These are phyloP conservation scores for Candida odintsovae DNA, from an alignment of 805 yeast species.

Conservation along the genomic window DNA sequence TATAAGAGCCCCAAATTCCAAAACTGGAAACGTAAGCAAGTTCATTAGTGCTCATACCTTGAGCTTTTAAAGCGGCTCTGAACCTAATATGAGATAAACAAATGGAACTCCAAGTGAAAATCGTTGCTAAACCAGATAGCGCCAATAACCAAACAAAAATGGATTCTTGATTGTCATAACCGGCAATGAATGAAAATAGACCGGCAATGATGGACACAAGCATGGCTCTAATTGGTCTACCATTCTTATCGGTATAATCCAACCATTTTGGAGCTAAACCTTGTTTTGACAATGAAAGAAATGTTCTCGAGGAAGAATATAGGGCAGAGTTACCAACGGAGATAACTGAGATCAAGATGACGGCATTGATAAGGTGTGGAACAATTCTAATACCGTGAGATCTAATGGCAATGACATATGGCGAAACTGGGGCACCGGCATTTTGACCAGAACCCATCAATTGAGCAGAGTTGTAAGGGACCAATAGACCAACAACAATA, in stretches of 20 bases:
- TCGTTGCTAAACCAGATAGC: conserved; percentile 54
- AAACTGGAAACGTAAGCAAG: conserved; percentile 47
- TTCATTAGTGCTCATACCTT: conserved; percentile 45
- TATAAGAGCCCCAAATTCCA: conserved; percentile 49
- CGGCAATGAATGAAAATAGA: conserved; percentile 61
- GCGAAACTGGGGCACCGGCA: conserved; percentile 52
- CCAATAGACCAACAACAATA: conserved; percentile 51
- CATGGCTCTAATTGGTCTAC: conserved; percentile 57
- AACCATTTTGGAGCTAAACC: conserved; percentile 56
- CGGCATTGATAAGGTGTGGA: conserved; percentile 71
- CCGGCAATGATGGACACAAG: conserved; percentile 47
- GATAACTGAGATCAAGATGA: conserved; percentile 63
- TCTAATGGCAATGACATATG: conserved; percentile 64
- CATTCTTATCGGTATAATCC: conserved; percentile 49
- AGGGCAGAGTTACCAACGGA: conserved; percentile 77
- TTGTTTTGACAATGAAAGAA: conserved; percentile 63
- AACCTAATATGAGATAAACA: conserved; percentile 53
- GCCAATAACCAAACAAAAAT: conserved; percentile 64
- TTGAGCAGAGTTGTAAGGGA: conserved; percentile 49
- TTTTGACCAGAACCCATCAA: conserved; percentile 45
- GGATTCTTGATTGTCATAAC: conserved; percentile 49
- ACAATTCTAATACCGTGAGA: conserved; percentile 47
- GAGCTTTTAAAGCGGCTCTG: conserved; percentile 50
- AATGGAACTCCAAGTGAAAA: conserved; percentile 59
- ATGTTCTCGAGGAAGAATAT: conserved; percentile 66